Base-by-base conservation (phyloP, 495 filamentous ascomycete species). In the Aspergillus avenaceus region DNA sequence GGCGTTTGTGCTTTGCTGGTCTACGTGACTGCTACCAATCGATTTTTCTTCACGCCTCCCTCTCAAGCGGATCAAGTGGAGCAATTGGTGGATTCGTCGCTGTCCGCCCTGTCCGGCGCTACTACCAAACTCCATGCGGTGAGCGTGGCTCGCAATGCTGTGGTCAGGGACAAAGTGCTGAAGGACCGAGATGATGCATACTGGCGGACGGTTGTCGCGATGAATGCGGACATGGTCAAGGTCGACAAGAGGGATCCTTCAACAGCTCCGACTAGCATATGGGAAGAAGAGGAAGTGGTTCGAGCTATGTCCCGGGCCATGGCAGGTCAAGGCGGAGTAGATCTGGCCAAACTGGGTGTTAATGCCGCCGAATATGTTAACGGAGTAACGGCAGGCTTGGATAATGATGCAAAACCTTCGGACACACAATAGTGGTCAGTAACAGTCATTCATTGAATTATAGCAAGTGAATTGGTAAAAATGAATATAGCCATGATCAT, bases 21-120 rank as follows among this genome's bases (percentile, higher is more conserved):
- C 12, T 96, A 84, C 66, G 72, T 91, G 12, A 80, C 84, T 0
- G 79, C 82, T 19, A 96, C 93, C 16, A 86, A 91, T 56, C 81
- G 92, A 12, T 75, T 76, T 60, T 80, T 84, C 54, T 76, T 77
- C 45, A 62, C 64, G n/a, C 79, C 78, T 24, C 69, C 75, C 2
- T 63, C 67, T 9, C 60, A 72, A n/a, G 69, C 64, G 6, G 80
- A 84, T 22, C 67, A 71, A 44, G 42, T 72, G 13, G 69, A 70
- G 5, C 52, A 66, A 36, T 45, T 66, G 13, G 59, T 84, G 24
- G 65, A 73, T 25, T 52, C 59, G 6, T 67, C 68, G 14, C 55
- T 76, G 46, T 55, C 66, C 38, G 53, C 67, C 43, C 48, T 83
- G 40, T 76, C 73, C 14, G 69, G 63, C 11, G 66, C 71, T 23